Percentiles rank a stretch among this genome's conserved stretches.
phyloP scores from a whole-genome alignment of 2,329 filamentous ascomycete genomes.

The Calonectria honghensis region DNA sequence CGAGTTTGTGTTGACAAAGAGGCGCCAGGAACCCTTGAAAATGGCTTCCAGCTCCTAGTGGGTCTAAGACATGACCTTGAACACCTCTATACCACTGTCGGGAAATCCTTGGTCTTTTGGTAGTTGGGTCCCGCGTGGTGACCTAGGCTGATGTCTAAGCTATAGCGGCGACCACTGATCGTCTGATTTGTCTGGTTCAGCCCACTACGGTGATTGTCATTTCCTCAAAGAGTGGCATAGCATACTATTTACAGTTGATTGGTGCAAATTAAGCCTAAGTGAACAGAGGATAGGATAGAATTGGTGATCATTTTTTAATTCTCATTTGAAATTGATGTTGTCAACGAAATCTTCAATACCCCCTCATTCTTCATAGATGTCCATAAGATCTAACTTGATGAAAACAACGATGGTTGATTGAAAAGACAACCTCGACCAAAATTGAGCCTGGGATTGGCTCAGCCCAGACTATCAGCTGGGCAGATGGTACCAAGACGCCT shows the following conservation, averaged over 20 bases:
- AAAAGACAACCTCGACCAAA: background rate
- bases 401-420: background rate
- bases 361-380: background rate
- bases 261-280: background rate
- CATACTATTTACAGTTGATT: too few species aligned
- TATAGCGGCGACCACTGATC: constrained; percentile 51
- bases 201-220: background rate
- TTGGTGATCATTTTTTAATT: background rate
- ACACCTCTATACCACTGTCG: constrained; percentile 15
- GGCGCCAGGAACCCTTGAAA: constrained; percentile 42
- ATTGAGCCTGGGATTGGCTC: too few species aligned
- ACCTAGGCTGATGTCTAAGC: constrained; percentile 17
- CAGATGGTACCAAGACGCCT: background rate
- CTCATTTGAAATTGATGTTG: background rate
- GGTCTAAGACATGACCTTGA: constrained; percentile 34
- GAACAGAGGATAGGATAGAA: background rate
- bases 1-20: constrained; percentile 47
- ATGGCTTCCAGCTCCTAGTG: constrained; percentile 29
- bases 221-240: background rate
- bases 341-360: background rate
- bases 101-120: constrained; percentile 6
- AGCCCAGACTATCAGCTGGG: too few species aligned
- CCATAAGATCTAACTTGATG: background rate
- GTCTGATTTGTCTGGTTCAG: background rate
- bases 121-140: constrained; percentile 18